Evolutionary conservation across 192 early-diverging fungal species (phyloP).

Genomic region (Mortierella antarctica): DNA sequence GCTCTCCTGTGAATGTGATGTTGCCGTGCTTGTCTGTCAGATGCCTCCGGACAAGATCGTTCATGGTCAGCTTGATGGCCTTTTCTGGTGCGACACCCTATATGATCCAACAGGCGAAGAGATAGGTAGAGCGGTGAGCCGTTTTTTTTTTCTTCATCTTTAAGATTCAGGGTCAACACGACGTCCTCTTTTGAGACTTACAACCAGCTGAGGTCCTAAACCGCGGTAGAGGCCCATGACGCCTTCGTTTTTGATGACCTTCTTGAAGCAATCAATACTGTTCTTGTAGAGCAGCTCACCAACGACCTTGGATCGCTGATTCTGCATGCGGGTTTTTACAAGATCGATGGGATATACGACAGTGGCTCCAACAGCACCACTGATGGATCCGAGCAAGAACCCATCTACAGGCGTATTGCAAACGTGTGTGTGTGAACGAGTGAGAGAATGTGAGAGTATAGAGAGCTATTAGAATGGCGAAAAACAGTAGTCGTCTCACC

Average conservation of each 20-base stretch:
- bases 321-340: conserved; percentile 99
- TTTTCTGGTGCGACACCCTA: conserved; percentile 95
- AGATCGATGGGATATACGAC: conserved; percentile 99
- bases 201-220: conserved; percentile 89
- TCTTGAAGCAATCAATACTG: conserved; percentile 94
- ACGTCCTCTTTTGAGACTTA: conserved; percentile 10
- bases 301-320: conserved; percentile 90
- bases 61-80: conserved; percentile 97
- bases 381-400: conserved; percentile 85
- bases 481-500: too few species aligned
- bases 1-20: conserved; percentile 80
- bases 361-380: conserved; percentile 94
- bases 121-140: too few species aligned
- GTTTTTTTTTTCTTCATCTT: too few species aligned
- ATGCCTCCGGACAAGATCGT: conserved; percentile 86
- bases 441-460: not conserved
- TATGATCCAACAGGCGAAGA: not conserved
- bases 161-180: too few species aligned
- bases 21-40: conserved; percentile 77
- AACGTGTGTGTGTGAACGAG: not conserved
- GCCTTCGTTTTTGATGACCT: conserved; percentile 93
- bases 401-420: conserved; percentile 17
- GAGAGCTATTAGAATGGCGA: not conserved
- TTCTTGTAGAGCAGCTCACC: conserved; percentile 95
- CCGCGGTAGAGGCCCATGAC: conserved; percentile 91